Base-by-base conservation (phyloP, 2,329 filamentous ascomycete genomes). In the Rutstroemia sydowiana region DNA sequence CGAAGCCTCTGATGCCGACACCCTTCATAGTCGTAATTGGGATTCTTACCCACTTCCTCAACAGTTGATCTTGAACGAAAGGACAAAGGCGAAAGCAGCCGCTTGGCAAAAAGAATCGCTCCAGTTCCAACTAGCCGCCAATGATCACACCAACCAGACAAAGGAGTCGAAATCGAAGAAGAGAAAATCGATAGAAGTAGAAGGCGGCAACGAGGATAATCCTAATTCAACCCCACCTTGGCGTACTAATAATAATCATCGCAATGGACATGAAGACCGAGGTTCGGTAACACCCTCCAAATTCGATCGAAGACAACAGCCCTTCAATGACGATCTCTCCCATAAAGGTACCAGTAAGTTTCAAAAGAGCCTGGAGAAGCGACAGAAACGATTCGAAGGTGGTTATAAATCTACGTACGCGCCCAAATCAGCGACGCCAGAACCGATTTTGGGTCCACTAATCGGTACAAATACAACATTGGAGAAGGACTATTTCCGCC, bases 401-500 rank as follows among this genome's bases (percentile, higher is more conserved):
- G 78, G 79, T 56, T 84, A 81, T 65, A 78, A 77, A 61, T 74
- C 75, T 10, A 69, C 74, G 13, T 75, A 77, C 59, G 59, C 63
- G 45, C 36, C 39, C 11, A 71, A 73, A 56, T 78, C 78, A 28
- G 76, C 78, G 11, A 80, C 75, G 46, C 79, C 81, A 20, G 74
- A 75, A 62, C 73, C 81, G 59, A 69, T 75, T 51, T 71, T 76
- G 51, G 83, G 82, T 32, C 93, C 93, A 9, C 84, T 97, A 31
- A 79, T 96, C 55, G 93, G 93, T 60, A 88, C 87, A 42, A 92
- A 85, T 68, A 80, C 90, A 69, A 78, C 76, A 21, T 75, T 97
- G 61, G 92, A 97, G 71, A 98, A 98, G 76, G 85, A 82, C 66
- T 98, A 96, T 67, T 87, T 97, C 66, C 90, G 93, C 57, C 78